phyloP scores from a whole-genome alignment of 2,329 filamentous ascomycete species.

The Colletotrichum spaethianum region DNA sequence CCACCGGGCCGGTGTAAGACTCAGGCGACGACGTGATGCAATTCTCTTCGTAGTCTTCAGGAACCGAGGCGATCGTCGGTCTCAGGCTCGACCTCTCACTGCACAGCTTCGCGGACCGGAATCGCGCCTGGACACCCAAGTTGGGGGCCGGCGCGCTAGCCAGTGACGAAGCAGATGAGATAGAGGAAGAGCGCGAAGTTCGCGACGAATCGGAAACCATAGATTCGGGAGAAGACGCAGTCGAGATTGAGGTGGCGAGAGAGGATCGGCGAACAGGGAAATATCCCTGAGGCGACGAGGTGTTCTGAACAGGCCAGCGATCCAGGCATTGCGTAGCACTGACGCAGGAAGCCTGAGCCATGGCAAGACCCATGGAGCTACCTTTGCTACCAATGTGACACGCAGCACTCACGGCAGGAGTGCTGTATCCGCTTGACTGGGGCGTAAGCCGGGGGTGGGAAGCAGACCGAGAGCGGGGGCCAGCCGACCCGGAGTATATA shows the following conservation, averaged over 20 bases:
- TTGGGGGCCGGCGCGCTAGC: constrained; percentile 72
- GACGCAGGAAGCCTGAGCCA: constrained; percentile 67
- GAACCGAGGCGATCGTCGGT: constrained; percentile 69
- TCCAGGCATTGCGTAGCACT: constrained; percentile 66
- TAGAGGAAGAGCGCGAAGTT: constrained; percentile 75
- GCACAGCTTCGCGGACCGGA: constrained; percentile 71
- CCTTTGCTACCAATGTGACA: constrained; percentile 64
- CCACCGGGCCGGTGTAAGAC: constrained; percentile 67
- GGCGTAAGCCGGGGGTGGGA: constrained; percentile 72
- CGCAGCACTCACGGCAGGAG: constrained; percentile 71
- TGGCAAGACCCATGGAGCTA: constrained; percentile 73
- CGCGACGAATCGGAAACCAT: constrained; percentile 76
- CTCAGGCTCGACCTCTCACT: constrained; percentile 69
- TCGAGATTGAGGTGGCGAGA: constrained; percentile 74
- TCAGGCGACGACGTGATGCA: constrained; percentile 70
- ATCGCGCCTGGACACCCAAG: constrained; percentile 75
- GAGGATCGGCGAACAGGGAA: constrained; percentile 70
- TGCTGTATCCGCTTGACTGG: constrained; percentile 68
- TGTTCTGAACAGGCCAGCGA: constrained; percentile 63
- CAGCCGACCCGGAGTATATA: constrained; percentile 61
- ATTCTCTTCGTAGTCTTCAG: constrained; percentile 68
- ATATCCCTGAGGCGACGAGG: constrained; percentile 68
- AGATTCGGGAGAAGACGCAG: constrained; percentile 76
- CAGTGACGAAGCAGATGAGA: constrained; percentile 74
- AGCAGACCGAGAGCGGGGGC: constrained; percentile 69